Conservation (phyloP, 2,329 filamentous ascomycete species). For the Ophiostoma tasmaniense region DNA sequence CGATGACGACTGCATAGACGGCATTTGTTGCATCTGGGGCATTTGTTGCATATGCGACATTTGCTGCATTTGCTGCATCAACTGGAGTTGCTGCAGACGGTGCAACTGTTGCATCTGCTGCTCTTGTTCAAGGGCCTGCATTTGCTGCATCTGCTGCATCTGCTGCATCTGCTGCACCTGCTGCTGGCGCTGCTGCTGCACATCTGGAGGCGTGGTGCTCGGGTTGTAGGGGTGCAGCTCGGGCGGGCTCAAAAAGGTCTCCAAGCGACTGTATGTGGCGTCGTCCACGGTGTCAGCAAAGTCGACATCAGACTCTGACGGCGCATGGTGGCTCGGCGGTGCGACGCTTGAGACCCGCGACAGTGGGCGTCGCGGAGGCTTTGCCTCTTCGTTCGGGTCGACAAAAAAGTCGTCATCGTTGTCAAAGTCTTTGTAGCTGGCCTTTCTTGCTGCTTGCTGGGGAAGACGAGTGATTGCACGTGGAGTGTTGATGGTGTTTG, state of each 20-base stretch:
- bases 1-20: constrained; percentile 22
- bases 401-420: constrained; percentile 17
- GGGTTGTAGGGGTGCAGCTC: constrained; percentile 25
- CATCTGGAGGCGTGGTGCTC: background rate
- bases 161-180: background rate
- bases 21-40: background rate
- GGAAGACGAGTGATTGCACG: background rate
- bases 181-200: constrained; percentile 29
- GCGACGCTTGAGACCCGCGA: background rate
- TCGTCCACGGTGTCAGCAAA: constrained; percentile 24
- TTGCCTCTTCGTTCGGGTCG: constrained; percentile 5
- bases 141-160: background rate
- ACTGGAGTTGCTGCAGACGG: background rate
- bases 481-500: background rate
- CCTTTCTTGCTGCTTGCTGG: background rate
- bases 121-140: background rate
- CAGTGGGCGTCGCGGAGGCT: background rate
- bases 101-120: background rate
- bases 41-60: background rate
- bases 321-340: background rate
- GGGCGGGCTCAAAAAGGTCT: constrained; percentile 40
- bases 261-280: constrained; percentile 41
- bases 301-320: constrained; percentile 15
- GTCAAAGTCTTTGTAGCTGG: constrained; percentile 18
- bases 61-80: background rate